phyloP scores from a whole-genome alignment of 768 basidiomycete species.

The Rhodotorula babjevae region DNA sequence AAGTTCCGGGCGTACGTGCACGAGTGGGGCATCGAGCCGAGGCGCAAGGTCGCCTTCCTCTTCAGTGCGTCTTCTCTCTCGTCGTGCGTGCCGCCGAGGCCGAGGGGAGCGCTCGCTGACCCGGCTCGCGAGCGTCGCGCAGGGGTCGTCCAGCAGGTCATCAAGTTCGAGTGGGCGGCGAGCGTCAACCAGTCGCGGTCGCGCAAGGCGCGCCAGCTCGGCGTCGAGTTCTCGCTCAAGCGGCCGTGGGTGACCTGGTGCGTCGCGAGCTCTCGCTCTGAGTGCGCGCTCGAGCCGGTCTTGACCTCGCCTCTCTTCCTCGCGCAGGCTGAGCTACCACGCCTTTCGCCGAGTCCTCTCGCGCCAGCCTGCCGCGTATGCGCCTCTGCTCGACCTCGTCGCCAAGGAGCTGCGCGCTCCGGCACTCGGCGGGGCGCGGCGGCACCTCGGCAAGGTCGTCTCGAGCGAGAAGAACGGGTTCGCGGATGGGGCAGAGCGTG shows the following conservation, averaged over 20 bases:
- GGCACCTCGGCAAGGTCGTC: not conserved
- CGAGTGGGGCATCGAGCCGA: slow-evolving; percentile 39
- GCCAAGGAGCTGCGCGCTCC: not conserved
- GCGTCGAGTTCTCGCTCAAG: slow-evolving; percentile 52
- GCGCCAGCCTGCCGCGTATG: slow-evolving; percentile 51
- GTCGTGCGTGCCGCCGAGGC: no score
- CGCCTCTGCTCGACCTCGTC: slow-evolving; percentile 16
- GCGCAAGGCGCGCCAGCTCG: slow-evolving; percentile 47
- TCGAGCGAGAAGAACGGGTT: not conserved
- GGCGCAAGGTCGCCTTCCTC: slow-evolving; percentile 52
- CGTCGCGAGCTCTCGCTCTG: slow-evolving; percentile 7
- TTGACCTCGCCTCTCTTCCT: not conserved
- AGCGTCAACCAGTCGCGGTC: slow-evolving; percentile 54
- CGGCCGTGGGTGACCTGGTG: slow-evolving; percentile 62
- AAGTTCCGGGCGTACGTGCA: slow-evolving; percentile 80
- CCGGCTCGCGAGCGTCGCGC: slow-evolving; percentile 59
- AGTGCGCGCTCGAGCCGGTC: not conserved
- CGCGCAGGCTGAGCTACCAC: slow-evolving; percentile 67
- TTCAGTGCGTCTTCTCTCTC: slow-evolving; percentile 50
- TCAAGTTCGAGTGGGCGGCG: slow-evolving; percentile 57
- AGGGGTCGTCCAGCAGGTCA: slow-evolving; percentile 64
- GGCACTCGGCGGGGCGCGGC: not conserved
- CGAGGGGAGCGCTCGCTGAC: not conserved
- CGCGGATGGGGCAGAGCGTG: slow-evolving; percentile 2
- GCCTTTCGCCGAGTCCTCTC: slow-evolving; percentile 69